A percentile compares a stretch with the other conserved stretches of the same genome.
Conservation (phyloP, 129 eudicot species). For the Sambucus nigra region DNA sequence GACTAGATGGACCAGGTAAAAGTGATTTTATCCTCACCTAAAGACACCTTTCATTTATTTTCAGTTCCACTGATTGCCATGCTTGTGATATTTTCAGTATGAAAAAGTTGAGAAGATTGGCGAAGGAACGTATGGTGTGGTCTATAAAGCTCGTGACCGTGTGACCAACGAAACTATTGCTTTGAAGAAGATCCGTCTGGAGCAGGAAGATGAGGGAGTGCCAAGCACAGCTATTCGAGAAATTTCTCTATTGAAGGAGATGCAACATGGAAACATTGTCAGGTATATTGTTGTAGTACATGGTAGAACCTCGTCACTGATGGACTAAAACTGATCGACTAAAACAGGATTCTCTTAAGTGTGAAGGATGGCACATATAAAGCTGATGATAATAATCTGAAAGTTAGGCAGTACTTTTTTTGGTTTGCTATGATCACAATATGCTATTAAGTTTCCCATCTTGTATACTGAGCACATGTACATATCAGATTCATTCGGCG, state of each 20-base stretch:
- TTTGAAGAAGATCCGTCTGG: constrained; percentile 83
- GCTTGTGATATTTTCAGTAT: constrained; percentile 34
- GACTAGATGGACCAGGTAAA: constrained; percentile 68
- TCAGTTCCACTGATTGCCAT: not conserved
- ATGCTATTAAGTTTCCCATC: too few relatives aligned
- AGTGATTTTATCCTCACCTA: not conserved
- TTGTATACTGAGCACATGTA: too few relatives aligned
- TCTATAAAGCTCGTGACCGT: constrained; percentile 86
- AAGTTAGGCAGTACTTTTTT: not conserved
- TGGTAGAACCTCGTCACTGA: not conserved
- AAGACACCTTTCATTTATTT: not conserved
- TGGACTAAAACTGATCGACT: too few relatives aligned
- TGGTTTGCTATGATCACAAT: too few relatives aligned
- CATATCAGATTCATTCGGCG: too few relatives aligned
- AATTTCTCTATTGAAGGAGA: constrained; percentile 89
- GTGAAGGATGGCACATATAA: not conserved
- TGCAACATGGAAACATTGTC: constrained; percentile 93
- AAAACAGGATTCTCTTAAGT: not conserved
- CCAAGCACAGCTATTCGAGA: constrained; percentile 97
- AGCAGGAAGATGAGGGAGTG: constrained; percentile 96
- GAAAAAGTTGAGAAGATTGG: constrained; percentile 95
- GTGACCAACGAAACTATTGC: constrained; percentile 87
- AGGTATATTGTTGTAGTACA: constrained; percentile 31
- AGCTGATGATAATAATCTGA: not conserved
- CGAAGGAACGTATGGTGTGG: constrained; percentile 95